These are phyloP conservation scores for Suillus brevipes DNA, from an alignment of 768 basidiomycete genomes.

Conservation along the genomic window DNA sequence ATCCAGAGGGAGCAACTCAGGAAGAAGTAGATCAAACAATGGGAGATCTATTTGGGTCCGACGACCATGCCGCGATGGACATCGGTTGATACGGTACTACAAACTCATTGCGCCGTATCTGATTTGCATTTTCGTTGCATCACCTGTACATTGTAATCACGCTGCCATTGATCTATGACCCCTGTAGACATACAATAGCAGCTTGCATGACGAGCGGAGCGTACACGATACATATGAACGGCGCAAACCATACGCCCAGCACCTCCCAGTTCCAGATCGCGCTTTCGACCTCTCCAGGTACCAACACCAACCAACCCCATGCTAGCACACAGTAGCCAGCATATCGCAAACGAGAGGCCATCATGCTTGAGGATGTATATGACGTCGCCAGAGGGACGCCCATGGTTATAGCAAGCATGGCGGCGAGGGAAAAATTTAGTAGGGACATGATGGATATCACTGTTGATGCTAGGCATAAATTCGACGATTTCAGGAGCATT, in stretches of 20 bases:
- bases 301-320: slow-evolving; percentile 58
- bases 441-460: slow-evolving; percentile 84
- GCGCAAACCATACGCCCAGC: slow-evolving; percentile 79
- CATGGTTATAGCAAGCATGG: slow-evolving; percentile 62
- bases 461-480: slow-evolving; percentile 82
- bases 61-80: slow-evolving; percentile 40
- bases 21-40: slow-evolving; percentile 35
- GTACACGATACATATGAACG: slow-evolving; percentile 80
- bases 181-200: slow-evolving; percentile 53
- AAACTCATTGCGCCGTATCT: not conserved
- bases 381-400: slow-evolving; percentile 61
- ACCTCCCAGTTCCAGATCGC: slow-evolving; percentile 79
- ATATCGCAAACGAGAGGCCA: slow-evolving; percentile 33
- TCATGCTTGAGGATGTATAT: slow-evolving; percentile 18
- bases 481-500: slow-evolving; percentile 65
- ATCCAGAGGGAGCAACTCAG: slow-evolving; percentile 38
- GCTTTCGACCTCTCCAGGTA: slow-evolving; percentile 43
- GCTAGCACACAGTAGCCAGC: slow-evolving; percentile 47
- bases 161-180: slow-evolving; percentile 12
- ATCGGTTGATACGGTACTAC: slow-evolving; percentile 22
- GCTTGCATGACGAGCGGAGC: slow-evolving; percentile 73
- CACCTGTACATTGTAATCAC: not conserved
- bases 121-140: not conserved
- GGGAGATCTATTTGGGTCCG: slow-evolving; percentile 49
- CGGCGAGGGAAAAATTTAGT: slow-evolving; percentile 91